Conservation (phyloP, 768 basidiomycete genomes). For the Hygrocybe coccinea region DNA sequence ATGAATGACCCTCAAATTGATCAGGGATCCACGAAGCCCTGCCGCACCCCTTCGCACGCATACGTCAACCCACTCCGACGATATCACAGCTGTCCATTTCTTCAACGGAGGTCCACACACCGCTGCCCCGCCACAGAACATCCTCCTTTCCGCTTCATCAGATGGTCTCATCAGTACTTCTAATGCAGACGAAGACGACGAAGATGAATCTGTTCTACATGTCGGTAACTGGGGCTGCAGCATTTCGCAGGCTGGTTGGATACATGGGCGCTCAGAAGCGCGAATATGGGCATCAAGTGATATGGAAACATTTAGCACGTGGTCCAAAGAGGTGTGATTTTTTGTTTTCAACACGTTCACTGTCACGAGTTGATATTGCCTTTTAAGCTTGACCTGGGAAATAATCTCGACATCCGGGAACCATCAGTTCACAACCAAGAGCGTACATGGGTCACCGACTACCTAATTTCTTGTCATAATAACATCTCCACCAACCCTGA, state of each 20-base stretch:
- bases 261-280: constrained; percentile 28
- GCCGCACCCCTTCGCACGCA: constrained; percentile 67
- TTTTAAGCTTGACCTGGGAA: constrained; percentile 53
- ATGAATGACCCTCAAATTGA: not conserved
- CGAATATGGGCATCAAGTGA: constrained; percentile 83
- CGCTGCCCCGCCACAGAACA: constrained; percentile 17
- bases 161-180: constrained; percentile 79
- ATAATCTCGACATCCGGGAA: constrained; percentile 57
- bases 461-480: constrained; percentile 55
- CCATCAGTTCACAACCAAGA: constrained; percentile 55
- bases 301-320: constrained; percentile 90
- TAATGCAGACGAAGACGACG: constrained; percentile 69
- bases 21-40: constrained; percentile 83
- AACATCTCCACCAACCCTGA: constrained; percentile 13
- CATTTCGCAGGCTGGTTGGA: constrained; percentile 73
- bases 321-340: constrained; percentile 61
- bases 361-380: constrained; percentile 1
- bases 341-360: not conserved
- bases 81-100: constrained; percentile 75
- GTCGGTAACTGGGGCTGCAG: constrained; percentile 87
- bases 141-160: constrained; percentile 74
- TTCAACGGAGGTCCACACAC: constrained; percentile 24
- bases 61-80: constrained; percentile 86
- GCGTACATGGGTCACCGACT: constrained; percentile 74
- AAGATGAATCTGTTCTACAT: constrained; percentile 77